A percentile compares a stretch with the other conserved stretches of the same genome.
Evolutionary conservation across 2,329 filamentous ascomycete genomes (phyloP).

Genomic region (Zymoseptoria tritici): DNA sequence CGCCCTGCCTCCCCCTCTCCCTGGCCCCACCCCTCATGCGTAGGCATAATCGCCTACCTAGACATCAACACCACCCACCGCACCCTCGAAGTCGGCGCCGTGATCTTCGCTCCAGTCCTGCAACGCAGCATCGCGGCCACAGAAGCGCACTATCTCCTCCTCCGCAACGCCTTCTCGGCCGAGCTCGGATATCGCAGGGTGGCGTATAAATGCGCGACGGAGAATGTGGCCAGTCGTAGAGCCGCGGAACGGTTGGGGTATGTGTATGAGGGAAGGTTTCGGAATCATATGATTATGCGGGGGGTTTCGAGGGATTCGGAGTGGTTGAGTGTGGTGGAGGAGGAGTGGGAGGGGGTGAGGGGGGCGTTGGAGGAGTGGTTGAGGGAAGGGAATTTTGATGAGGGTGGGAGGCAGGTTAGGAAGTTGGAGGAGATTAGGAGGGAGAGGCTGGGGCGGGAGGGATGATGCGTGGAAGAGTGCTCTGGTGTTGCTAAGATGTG

Average conservation of each 20-base stretch:
- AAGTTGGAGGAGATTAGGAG: conserved; percentile 35
- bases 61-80: conserved; percentile 43
- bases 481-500: too few species aligned
- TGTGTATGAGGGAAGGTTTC: conserved; percentile 51
- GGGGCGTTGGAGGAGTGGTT: conserved; percentile 50
- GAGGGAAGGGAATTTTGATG: conserved; percentile 48
- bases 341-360: conserved; percentile 49
- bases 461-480: too few species aligned
- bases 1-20: conserved; percentile 15
- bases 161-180: conserved; percentile 46
- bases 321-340: conserved; percentile 53
- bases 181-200: conserved; percentile 44
- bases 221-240: conserved; percentile 48
- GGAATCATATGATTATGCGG: conserved; percentile 55
- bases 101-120: conserved; percentile 46
- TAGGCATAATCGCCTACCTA: conserved; percentile 40
- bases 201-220: conserved; percentile 57
- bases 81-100: conserved; percentile 50
- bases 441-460: neutral
- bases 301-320: conserved; percentile 52
- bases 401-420: conserved; percentile 44
- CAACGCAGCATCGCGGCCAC: conserved; percentile 51
- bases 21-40: conserved; percentile 22
- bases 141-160: conserved; percentile 52
- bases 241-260: conserved; percentile 55